These are phyloP conservation scores for Mortierella sp. DNA, from an alignment of 371 early-diverging fungal genomes.

Conservation along the genomic window DNA sequence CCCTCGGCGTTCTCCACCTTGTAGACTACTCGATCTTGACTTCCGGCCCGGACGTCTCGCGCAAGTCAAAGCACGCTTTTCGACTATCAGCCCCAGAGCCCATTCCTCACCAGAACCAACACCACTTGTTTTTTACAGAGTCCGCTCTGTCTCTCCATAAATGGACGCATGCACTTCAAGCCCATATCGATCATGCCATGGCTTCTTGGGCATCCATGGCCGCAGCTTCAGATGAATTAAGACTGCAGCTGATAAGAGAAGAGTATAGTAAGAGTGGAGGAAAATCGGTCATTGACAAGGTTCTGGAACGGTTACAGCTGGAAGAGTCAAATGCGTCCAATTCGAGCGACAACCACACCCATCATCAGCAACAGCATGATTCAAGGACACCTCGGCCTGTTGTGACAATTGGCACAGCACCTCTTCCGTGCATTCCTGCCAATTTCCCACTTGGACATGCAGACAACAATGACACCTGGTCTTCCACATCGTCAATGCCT, in stretches of 20 bases:
- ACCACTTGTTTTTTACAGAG: slow-evolving; percentile 35
- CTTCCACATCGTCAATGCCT: slow-evolving; percentile 37
- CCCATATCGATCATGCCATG: slow-evolving; percentile 35
- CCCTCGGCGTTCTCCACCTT: slow-evolving; percentile 40
- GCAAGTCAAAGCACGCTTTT: slow-evolving; percentile 49
- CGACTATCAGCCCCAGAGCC: slow-evolving; percentile 35
- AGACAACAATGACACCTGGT: slow-evolving; percentile 49
- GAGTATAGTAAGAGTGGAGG: slow-evolving; percentile 3
- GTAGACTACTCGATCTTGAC: slow-evolving; percentile 37
- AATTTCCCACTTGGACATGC: slow-evolving; percentile 31
- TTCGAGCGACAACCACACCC: not conserved
- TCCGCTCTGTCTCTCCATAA: slow-evolving; percentile 30
- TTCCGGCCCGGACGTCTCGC: slow-evolving; percentile 39
- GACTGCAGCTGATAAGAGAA: slow-evolving; percentile 7
- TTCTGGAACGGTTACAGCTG: slow-evolving; percentile 40
- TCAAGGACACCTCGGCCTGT: not conserved
- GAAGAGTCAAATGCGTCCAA: slow-evolving; percentile 9
- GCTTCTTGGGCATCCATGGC: slow-evolving; percentile 13
- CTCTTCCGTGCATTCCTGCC: slow-evolving; percentile 7
- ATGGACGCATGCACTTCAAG: slow-evolving; percentile 34
- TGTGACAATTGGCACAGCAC: not conserved
- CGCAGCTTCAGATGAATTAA: slow-evolving; percentile 10
- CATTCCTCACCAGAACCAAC: slow-evolving; percentile 39
- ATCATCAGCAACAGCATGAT: not conserved
- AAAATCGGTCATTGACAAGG: slow-evolving; percentile 44